Evolutionary conservation across 345 rosid species (phyloP).

Genomic region (Boechera divaricarpa): DNA sequence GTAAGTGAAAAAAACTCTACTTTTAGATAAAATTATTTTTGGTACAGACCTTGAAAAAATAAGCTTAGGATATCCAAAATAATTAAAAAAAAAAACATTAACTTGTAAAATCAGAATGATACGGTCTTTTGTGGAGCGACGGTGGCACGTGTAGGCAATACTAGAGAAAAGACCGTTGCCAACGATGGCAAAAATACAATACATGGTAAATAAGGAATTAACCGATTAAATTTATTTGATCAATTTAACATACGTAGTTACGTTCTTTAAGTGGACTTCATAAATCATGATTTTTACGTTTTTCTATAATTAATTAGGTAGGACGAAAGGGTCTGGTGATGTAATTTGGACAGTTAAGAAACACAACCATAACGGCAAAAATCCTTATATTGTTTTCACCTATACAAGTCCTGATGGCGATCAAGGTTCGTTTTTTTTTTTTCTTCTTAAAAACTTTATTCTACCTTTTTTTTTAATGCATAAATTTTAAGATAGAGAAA

Average conservation of each 20-base stretch:
- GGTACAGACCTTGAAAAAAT: background rate
- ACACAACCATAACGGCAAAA: background rate
- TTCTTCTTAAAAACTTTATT: background rate
- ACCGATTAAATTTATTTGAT: background rate
- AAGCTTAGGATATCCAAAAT: no score
- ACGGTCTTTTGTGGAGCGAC: background rate
- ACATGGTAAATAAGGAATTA: background rate
- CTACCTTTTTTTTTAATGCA: background rate
- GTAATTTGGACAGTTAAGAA: background rate
- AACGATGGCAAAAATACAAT: background rate
- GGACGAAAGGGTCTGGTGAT: background rate
- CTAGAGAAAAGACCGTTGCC: background rate
- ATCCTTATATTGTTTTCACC: background rate
- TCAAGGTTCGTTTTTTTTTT: background rate
- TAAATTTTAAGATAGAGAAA: background rate
- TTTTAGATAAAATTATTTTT: background rate
- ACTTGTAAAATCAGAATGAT: background rate
- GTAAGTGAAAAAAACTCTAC: background rate
- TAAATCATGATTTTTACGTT: background rate
- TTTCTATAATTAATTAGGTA: background rate
- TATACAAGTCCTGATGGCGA: background rate
- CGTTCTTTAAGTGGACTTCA: background rate
- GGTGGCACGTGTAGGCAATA: background rate
- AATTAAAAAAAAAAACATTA: background rate
- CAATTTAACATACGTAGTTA: no score